Evolutionary conservation across 768 basidiomycete genomes (phyloP), one percentile per base, ranked within the genome.

Genomic region (Cystofilobasidium macerans): DNA sequence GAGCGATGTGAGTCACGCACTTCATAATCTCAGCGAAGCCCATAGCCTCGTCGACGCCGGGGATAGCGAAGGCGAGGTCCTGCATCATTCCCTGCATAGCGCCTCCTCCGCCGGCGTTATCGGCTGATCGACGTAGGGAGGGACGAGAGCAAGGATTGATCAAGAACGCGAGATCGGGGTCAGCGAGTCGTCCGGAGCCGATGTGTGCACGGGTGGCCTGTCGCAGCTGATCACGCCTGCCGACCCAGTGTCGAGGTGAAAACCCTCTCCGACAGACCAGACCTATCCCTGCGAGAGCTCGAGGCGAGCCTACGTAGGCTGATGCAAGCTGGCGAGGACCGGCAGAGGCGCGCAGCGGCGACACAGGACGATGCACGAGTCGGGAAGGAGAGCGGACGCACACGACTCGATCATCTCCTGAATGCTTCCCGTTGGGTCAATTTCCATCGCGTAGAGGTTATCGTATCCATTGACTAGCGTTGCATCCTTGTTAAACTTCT

Each of bases 41-140:
- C 95, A 99, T 98, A 4, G 95, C 95, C 78, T 99, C 95, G 73
- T 99, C 95, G 16, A 99, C 94, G 78, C 95, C 95, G 0, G 95
- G 95, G 65, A 99, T 98, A 2, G 95, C 92, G 73, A 99, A 99
- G 0, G 95, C 95, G 51, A 99, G 82, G 78, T 99, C 95, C 76
- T 99, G 95, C 90, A 99, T 95, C 92, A 99, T 98, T 69, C 87
- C 85, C 54, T 91, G 91, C 94, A 98, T 98, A 81, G 94, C 92
- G 33, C 74, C 74, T 26, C 75, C 26, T 40, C 74, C 74, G 28
- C 75, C 26, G n/a, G n/a, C n/a, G 26, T 56, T 38, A 20, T 64
- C 64, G 47, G 48, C 14, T 28, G 57, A 14, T 87, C 86, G 73
- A 87, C 40, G 36, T 26, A 2, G 24, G 11, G 57, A 33, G 67